These are phyloP conservation scores for Aurantiochytrium sp. DNA, from an alignment of 108 stramenopile species.

Conservation along the genomic window DNA sequence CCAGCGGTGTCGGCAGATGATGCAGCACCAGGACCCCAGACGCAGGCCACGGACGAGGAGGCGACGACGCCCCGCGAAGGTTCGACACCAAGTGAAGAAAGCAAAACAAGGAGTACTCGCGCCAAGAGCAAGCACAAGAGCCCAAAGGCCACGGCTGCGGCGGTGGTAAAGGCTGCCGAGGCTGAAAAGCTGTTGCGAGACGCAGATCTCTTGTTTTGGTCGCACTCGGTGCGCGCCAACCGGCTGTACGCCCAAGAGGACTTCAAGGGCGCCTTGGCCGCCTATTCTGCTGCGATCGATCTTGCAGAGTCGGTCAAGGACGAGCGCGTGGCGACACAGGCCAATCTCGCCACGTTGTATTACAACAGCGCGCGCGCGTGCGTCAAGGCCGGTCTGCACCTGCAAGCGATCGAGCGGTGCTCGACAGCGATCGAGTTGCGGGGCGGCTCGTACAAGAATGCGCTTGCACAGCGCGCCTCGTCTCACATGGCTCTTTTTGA, in stretches of 20 bases:
- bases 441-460: neutral
- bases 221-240: slow-evolving; percentile 7
- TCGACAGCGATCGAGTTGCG: neutral
- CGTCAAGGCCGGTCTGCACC: neutral
- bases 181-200: neutral
- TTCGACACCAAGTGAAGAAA: too few relatives aligned
- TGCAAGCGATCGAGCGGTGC: neutral
- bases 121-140: neutral
- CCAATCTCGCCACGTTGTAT: neutral
- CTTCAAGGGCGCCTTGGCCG: neutral
- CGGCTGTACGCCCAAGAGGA: neutral
- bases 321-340: neutral
- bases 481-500: slow-evolving; percentile 11
- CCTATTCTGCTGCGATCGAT: neutral
- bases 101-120: too few relatives aligned
- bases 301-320: neutral
- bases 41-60: too few relatives aligned
- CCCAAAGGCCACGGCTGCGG: neutral
- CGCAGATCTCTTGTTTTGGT: neutral
- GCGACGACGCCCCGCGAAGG: too few relatives aligned
- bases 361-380: slow-evolving; percentile 18
- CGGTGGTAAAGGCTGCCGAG: neutral
- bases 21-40: too few relatives aligned
- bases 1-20: too few relatives aligned
- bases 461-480: neutral